Evolutionary conservation across 768 basidiomycete species (phyloP).

Genomic region (Russula sp.): DNA sequence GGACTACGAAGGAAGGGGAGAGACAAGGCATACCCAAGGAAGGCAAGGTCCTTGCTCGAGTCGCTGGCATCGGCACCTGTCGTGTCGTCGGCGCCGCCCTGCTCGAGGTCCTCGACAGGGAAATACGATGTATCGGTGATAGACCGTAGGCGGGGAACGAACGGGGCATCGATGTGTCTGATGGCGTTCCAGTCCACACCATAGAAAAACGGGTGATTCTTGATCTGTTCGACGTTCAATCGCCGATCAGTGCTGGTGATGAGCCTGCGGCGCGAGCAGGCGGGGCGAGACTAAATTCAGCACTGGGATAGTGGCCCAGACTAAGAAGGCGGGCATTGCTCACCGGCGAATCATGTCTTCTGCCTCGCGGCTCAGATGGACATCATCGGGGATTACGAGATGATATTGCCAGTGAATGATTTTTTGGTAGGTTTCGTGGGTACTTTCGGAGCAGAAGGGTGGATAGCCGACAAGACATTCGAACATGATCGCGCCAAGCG

Average conservation of each 20-base stretch:
- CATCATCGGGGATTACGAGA: conserved; percentile 88
- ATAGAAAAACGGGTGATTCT: conserved; percentile 87
- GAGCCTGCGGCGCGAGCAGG: conserved; percentile 41
- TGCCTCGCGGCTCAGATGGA: conserved; percentile 85
- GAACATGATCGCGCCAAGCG: conserved; percentile 96
- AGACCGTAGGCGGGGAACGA: conserved; percentile 89
- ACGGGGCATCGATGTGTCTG: conserved; percentile 87
- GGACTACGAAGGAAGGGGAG: background rate
- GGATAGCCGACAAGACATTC: conserved; percentile 97
- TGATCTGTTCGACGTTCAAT: conserved; percentile 79
- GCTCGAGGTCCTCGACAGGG: conserved; percentile 90
- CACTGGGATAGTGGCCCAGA: background rate
- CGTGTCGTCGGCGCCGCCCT: conserved; percentile 47
- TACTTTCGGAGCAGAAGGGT: conserved; percentile 93
- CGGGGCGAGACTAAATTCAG: background rate
- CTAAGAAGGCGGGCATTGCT: conserved; percentile 23
- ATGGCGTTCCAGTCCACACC: conserved; percentile 93
- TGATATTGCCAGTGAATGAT: conserved; percentile 92
- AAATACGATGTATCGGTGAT: conserved; percentile 98
- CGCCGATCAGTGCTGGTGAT: conserved; percentile 81
- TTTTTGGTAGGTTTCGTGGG: conserved; percentile 97
- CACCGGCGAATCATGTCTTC: conserved; percentile 85
- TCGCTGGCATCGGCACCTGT: conserved; percentile 35
- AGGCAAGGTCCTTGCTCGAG: conserved; percentile 51
- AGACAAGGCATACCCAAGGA: conserved; percentile 42